Conservation (phyloP, 441 rosid genomes). For the Populus hybrid region DNA sequence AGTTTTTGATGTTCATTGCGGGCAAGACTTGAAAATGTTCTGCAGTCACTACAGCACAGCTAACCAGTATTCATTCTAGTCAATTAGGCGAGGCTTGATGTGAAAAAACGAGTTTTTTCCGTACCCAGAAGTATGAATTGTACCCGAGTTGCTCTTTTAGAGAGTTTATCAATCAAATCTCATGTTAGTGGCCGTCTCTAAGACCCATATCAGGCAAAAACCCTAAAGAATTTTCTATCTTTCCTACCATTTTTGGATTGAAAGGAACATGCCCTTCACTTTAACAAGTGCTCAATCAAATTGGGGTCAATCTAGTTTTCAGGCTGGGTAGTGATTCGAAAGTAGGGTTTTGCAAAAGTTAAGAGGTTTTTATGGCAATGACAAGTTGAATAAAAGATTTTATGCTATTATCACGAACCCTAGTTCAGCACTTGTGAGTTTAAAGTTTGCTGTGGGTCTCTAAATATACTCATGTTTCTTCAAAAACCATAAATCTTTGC, state of each 20-base stretch:
- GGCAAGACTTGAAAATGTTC: background rate
- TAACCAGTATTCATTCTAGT: background rate
- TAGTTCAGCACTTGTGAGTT: background rate
- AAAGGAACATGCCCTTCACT: background rate
- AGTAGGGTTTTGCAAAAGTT: background rate
- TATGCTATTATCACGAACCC: background rate
- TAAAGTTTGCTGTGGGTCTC: background rate
- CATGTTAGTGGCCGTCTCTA: background rate
- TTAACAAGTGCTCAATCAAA: background rate
- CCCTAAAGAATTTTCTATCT: background rate
- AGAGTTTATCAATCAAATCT: background rate
- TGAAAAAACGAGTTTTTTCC: background rate
- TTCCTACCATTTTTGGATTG: background rate
- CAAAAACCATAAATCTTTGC: background rate
- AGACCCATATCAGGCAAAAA: background rate
- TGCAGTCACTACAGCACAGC: background rate
- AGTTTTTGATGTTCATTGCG: background rate
- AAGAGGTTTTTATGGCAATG: background rate
- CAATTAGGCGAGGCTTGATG: background rate
- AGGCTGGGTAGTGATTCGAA: constrained; percentile 1
- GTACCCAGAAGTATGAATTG: background rate
- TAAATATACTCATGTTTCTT: background rate
- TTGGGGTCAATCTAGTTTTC: background rate
- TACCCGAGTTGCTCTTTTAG: background rate
- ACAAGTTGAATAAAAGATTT: background rate